Percentiles rank a stretch among this genome's conserved stretches.
phyloP scores from a whole-genome alignment of 2,329 filamentous ascomycete species.

The Cryphonectria carpinicola region DNA sequence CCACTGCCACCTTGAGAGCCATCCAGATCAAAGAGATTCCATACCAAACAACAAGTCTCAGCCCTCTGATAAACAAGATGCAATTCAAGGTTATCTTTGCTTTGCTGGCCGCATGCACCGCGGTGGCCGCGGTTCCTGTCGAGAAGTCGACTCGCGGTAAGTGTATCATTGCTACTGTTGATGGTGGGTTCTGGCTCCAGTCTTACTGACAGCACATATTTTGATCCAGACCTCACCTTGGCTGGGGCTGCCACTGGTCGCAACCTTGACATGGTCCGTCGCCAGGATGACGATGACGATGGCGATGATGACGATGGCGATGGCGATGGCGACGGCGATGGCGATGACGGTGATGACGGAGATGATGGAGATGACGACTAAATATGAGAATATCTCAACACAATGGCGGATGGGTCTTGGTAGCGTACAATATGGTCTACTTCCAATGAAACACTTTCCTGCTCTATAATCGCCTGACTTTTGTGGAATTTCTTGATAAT shows the following conservation, averaged over 20 bases:
- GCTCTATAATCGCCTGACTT: background rate
- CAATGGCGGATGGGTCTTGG: background rate
- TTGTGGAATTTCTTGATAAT: background rate
- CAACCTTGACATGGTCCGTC: background rate
- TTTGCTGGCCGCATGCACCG: slow-evolving; percentile 8
- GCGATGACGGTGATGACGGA: background rate
- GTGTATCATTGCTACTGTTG: background rate
- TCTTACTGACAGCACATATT: background rate
- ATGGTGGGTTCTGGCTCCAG: background rate
- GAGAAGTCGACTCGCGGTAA: slow-evolving; percentile 18
- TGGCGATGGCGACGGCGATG: too few relatives aligned
- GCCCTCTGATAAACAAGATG: background rate
- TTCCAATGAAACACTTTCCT: background rate
- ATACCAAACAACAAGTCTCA: background rate
- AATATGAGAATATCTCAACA: background rate
- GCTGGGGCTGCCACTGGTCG: background rate
- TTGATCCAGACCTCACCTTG: slow-evolving; percentile 5
- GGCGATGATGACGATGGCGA: slow-evolving; percentile 2
- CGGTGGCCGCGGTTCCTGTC: slow-evolving; percentile 11
- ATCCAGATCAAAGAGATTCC: background rate
- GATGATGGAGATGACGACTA: slow-evolving; percentile 15
- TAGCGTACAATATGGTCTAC: background rate
- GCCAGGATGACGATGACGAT: slow-evolving; percentile 13
- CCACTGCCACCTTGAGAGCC: background rate
- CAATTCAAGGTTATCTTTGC: slow-evolving; percentile 15